phyloP scores from a whole-genome alignment of 176 grass and related monocot genomes.

The Metroxylon sagu region DNA sequence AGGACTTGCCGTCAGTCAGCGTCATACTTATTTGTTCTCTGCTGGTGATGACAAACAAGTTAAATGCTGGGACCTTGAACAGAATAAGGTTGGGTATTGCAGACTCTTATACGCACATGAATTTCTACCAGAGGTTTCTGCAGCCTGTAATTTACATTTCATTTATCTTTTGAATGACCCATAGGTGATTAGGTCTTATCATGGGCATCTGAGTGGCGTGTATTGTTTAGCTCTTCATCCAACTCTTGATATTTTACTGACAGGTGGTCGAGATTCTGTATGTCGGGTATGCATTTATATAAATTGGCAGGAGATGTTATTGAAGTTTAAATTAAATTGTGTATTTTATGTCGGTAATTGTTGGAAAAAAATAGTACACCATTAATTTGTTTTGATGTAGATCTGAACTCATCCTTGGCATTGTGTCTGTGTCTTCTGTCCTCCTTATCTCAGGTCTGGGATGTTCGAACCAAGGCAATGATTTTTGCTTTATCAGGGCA shows the following conservation, averaged over 20 bases:
- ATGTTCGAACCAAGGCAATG: slow-evolving; percentile 88
- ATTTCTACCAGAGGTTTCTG: no score
- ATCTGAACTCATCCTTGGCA: no score
- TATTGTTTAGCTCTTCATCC: slow-evolving; percentile 96
- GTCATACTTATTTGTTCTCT: slow-evolving; percentile 94
- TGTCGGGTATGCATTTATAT: slow-evolving; percentile 56
- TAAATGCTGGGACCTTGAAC: slow-evolving; percentile 99
- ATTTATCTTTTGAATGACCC: slow-evolving; percentile 13
- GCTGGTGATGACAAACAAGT: slow-evolving; percentile 99
- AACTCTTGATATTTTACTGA: slow-evolving; percentile 85
- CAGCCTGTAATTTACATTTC: no score
- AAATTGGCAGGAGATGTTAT: not conserved
- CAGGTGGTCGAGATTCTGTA: slow-evolving; percentile 96
- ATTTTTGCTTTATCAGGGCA: slow-evolving; percentile 96
- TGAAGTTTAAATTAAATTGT: no score
- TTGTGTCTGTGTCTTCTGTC: slow-evolving; percentile 2
- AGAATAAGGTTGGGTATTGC: slow-evolving; percentile 71
- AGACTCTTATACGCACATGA: no score
- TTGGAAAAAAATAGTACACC: no score
- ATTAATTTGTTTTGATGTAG: no score
- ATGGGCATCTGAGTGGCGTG: slow-evolving; percentile 97
- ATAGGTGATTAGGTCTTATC: slow-evolving; percentile 95
- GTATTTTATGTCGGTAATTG: no score
- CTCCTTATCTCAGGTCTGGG: slow-evolving; percentile 65
- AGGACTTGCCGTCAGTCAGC: slow-evolving; percentile 94